phyloP scores from a whole-genome alignment of 371 early-diverging fungal genomes.

The Thermomucor indicae-seudaticae region DNA sequence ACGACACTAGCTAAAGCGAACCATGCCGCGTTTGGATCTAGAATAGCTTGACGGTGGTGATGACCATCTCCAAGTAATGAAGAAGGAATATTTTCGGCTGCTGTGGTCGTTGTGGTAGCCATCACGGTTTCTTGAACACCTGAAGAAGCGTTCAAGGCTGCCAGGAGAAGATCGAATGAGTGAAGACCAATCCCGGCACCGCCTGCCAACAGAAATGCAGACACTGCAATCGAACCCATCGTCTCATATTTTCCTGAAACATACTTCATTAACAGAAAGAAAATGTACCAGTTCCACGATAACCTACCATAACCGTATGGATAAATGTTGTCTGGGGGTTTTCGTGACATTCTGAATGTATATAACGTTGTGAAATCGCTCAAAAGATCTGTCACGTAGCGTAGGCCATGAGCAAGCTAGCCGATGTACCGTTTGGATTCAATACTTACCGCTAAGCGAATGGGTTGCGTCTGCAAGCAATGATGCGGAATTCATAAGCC shows the following conservation, averaged over 20 bases:
- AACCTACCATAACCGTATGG: conserved; percentile 64
- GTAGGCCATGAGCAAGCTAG: no score
- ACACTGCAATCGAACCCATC: conserved; percentile 66
- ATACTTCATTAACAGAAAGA: background rate
- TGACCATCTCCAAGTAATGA: conserved; percentile 5
- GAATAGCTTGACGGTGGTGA: conserved; percentile 26
- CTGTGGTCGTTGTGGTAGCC: conserved; percentile 1
- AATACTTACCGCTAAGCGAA: conserved; percentile 54
- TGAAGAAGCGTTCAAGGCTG: conserved; percentile 12
- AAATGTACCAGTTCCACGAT: background rate
- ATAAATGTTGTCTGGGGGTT: conserved; percentile 52
- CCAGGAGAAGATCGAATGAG: conserved; percentile 53
- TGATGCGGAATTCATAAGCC: conserved; percentile 68
- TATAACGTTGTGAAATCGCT: conserved; percentile 69
- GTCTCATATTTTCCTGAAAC: conserved; percentile 64
- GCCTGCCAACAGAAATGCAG: conserved; percentile 56
- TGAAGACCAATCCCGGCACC: conserved; percentile 64
- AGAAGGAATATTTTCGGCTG: background rate
- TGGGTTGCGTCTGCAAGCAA: conserved; percentile 68
- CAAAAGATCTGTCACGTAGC: conserved; percentile 44
- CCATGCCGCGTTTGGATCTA: conserved; percentile 73
- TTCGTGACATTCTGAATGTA: conserved; percentile 65
- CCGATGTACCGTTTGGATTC: no score
- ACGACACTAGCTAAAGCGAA: conserved; percentile 63
- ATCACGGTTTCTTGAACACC: conserved; percentile 6